phyloP scores from a whole-genome alignment of 345 rosid species.

The Lagerstroemia speciosa region DNA sequence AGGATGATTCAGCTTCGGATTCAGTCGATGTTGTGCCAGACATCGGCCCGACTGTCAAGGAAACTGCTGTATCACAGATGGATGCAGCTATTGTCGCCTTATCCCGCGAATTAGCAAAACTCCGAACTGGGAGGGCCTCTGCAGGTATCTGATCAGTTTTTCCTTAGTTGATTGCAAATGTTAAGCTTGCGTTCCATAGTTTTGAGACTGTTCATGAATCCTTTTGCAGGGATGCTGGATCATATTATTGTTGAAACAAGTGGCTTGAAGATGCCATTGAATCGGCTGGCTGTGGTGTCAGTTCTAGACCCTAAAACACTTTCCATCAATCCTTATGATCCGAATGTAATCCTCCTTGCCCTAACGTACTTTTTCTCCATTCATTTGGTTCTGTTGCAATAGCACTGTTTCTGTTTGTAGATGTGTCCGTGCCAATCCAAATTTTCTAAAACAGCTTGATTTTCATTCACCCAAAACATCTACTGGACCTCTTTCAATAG shows the following conservation, averaged over 20 bases:
- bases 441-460: too few relatives aligned
- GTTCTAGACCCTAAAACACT: slow-evolving; percentile 83
- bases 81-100: slow-evolving; percentile 78
- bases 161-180: background rate
- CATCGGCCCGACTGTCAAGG: slow-evolving; percentile 66
- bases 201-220: background rate
- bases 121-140: slow-evolving; percentile 87
- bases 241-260: slow-evolving; percentile 78
- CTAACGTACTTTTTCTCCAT: background rate
- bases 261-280: slow-evolving; percentile 71
- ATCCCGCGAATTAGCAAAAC: slow-evolving; percentile 63
- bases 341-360: slow-evolving; percentile 39
- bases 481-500: background rate
- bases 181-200: background rate
- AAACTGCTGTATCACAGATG: slow-evolving; percentile 64
- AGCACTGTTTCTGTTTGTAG: background rate
- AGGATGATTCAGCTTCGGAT: slow-evolving; percentile 55
- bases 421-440: too few relatives aligned
- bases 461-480: too few relatives aligned
- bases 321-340: slow-evolving; percentile 88
- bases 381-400: background rate
- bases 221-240: slow-evolving; percentile 76
- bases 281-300: slow-evolving; percentile 77
- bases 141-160: slow-evolving; percentile 34
- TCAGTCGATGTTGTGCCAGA: slow-evolving; percentile 40